A percentile compares a stretch with the other conserved stretches of the same genome.
phyloP scores from a whole-genome alignment of 129 eudicot genomes.

The Silybum marianum region DNA sequence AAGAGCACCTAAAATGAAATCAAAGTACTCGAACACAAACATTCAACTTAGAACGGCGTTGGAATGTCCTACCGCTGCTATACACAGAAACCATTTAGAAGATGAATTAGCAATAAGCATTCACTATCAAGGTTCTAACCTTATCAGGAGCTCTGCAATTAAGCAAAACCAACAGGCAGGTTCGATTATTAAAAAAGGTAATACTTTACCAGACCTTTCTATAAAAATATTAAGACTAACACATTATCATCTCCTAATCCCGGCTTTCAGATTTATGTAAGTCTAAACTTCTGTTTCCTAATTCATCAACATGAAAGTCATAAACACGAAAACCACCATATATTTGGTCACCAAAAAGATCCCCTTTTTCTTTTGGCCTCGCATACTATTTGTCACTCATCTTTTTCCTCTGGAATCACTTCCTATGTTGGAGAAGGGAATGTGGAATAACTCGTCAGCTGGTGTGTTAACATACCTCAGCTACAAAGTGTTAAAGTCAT shows the following conservation, averaged over 20 bases:
- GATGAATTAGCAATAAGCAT: background rate
- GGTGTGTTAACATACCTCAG: background rate
- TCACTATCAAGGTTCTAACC: slow-evolving; percentile 6
- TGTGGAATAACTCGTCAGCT: background rate
- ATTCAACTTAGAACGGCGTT: background rate
- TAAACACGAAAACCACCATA: background rate
- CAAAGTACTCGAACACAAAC: background rate
- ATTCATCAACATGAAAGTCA: background rate
- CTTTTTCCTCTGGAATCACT: slow-evolving; percentile 1
- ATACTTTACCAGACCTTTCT: background rate
- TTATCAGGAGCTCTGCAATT: background rate
- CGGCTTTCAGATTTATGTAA: too few species aligned
- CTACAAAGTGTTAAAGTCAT: background rate
- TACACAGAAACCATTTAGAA: background rate
- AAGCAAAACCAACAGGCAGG: background rate
- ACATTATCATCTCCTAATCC: too few species aligned
- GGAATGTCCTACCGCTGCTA: background rate
- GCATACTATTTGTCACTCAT: slow-evolving; percentile 14
- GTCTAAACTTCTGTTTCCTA: background rate
- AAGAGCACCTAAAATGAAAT: background rate
- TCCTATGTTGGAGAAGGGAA: background rate
- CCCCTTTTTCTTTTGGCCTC: slow-evolving; percentile 10
- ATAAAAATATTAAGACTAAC: too few species aligned
- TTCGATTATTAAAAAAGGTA: background rate
- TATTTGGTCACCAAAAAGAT: background rate